Base-by-base conservation (phyloP, 2,329 filamentous ascomycete genomes). In the Kalmusia sp. region DNA sequence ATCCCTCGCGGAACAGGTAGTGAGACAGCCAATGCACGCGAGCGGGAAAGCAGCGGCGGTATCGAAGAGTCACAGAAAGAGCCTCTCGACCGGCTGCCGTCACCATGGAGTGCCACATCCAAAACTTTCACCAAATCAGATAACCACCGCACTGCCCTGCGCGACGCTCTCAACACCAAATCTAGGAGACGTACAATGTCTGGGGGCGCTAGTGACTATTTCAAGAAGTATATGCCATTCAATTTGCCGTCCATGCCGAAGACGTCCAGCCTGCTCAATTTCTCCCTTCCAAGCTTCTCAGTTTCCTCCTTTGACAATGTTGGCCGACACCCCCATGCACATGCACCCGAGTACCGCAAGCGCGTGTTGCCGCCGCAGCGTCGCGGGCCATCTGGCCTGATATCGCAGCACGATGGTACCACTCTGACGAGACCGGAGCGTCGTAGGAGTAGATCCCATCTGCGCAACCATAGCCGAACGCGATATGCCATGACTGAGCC, bases 61-160 rank as follows among this genome's bases (percentile, higher is more conserved):
- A 35, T 19, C 19, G 38, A 46, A 24, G n/a, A 4, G 8, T 30
- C 41, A 21, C 39, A 31, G 37, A 43, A 51, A n/a, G 61, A 63
- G 7, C 47, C 60, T 12, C 51, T 58, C 9, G 58, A 58, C 19
- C 68, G 71, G 12, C 58, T 79, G 19, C 78, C 78, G 38, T 80
- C 78, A n/a, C 78, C 79, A 15, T 80, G 78, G 78, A 72, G 73
- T 19, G 70, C 75, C 11, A 70, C 67, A 1, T 67, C 74, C 12
- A 75, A 68, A 53, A 71, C 65, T 6, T 74, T 74, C 55, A 67
- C 71, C 38, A 64, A 68, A 34, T 63, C 63, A 12, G 72, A 68
- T 45, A 71, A 73, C 28, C 71, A 73, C 28, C 71, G 70, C 49
- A 61, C 73, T 9, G 59, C 70, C 9, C 62, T 80, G 11, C 70